A percentile compares a stretch with the other conserved stretches of the same genome.
These are phyloP conservation scores for Trichaptum fuscoviolaceum DNA, from an alignment of 768 basidiomycete genomes.

Conservation along the genomic window DNA sequence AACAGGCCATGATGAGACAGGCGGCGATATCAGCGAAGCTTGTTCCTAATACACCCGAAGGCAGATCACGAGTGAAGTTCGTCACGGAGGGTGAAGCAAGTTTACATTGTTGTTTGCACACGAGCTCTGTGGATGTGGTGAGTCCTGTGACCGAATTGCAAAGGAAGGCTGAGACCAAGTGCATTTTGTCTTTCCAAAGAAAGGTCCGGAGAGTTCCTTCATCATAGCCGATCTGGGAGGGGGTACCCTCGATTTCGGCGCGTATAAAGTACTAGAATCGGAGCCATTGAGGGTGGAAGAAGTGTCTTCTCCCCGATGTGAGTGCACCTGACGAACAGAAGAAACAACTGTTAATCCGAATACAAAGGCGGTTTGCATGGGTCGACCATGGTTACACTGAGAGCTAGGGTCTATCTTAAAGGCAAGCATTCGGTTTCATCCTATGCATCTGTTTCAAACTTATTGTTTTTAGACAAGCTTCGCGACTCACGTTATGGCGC, in stretches of 20 bases:
- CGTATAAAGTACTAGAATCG: not conserved
- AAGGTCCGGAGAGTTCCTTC: conserved; percentile 51
- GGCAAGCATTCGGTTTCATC: conserved; percentile 17
- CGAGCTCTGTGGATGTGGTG: conserved; percentile 25
- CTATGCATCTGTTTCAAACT: not conserved
- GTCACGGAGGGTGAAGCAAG: conserved; percentile 65
- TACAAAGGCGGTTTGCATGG: conserved; percentile 35
- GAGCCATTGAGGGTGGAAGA: conserved; percentile 1
- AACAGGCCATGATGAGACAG: conserved; percentile 50
- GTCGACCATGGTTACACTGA: conserved; percentile 33
- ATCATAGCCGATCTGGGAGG: conserved; percentile 50
- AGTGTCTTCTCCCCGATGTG: not conserved
- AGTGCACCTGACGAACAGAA: not conserved
- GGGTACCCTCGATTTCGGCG: conserved; percentile 37
- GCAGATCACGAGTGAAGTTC: conserved; percentile 42
- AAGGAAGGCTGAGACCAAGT: not conserved
- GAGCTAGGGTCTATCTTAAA: conserved; percentile 27
- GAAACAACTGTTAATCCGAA: no score
- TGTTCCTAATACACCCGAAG: conserved; percentile 33
- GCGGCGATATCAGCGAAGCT: conserved; percentile 51
- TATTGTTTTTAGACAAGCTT: conserved; percentile 21
- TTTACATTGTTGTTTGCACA: conserved; percentile 50
- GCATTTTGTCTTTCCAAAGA: not conserved
- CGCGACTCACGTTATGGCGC: conserved; percentile 26
- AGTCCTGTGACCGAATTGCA: not conserved